Conservation (phyloP, 192 early-diverging fungal genomes). For the Pilobolus umbonatus region DNA sequence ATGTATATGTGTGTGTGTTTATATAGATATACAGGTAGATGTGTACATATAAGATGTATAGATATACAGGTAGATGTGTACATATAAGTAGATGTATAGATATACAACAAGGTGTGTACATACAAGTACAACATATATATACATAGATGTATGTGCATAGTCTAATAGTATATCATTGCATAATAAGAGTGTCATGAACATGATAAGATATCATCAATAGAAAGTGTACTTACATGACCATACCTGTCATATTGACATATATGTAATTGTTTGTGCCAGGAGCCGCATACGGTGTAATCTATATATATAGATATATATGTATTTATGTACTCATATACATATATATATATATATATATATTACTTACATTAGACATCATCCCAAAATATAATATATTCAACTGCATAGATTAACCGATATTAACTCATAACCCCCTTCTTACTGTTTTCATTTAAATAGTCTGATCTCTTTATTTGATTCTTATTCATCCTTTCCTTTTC, state of each 20-base stretch:
- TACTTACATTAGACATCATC: neutral
- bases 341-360: neutral
- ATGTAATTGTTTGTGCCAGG: neutral
- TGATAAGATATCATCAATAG: too few relatives aligned
- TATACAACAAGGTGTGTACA: too few relatives aligned
- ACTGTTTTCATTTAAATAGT: too few relatives aligned
- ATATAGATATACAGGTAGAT: neutral
- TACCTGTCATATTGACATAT: too few relatives aligned
- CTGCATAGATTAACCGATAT: conserved; percentile 10
- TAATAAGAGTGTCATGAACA: too few relatives aligned
- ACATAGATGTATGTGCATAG: too few relatives aligned
- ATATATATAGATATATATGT: neutral
- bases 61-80: too few relatives aligned
- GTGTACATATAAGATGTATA: neutral
- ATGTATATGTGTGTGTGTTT: too few relatives aligned
- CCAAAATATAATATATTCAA: conserved; percentile 5
- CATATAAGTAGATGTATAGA: too few relatives aligned
- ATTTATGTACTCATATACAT: conserved; percentile 6
- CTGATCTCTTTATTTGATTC: neutral
- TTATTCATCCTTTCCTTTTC: neutral
- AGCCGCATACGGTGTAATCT: neutral
- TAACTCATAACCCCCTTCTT: neutral
- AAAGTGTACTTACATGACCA: too few relatives aligned
- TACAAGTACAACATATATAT: too few relatives aligned
- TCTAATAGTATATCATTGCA: too few relatives aligned